Evolutionary conservation across 257 asterid genomes (phyloP), one percentile per base, ranked within the genome.

Genomic region (Jaltomata sinuosa): DNA sequence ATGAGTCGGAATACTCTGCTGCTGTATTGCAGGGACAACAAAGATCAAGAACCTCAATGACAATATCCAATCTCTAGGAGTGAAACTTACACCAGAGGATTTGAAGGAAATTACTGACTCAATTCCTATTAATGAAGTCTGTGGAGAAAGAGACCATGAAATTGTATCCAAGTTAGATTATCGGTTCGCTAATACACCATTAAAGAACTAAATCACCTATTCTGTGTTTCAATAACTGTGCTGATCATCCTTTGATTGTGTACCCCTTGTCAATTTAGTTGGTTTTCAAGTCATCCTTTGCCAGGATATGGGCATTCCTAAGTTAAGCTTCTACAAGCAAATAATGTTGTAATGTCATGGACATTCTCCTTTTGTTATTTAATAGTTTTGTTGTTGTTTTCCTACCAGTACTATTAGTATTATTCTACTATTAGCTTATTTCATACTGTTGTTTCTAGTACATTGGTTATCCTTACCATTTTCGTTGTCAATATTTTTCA

Each of bases 1-100:
- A 57, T 21, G 27, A 36, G 34, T 47, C 11, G 84, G 38, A 15
- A 38, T n/a, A 32, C 50, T 0, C 78, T 47, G 15, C 2, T 49
- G 55, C 27, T 49, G 11, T 21, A 19, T 36, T 32, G 52, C 84
- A 88, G 92, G 88, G n/a, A 90, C 93, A 40, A 89, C 94, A 11
- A 89, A 91, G 90, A 87, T 89, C 3, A 85, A 82, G 85, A 91
- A 91, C 68, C 89, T 90, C 55, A 87, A 88, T 16, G 80, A 50
- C 31, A 89, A 90, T 84, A 86, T 85, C 57, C 83, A 84, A 10
- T 88, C 91, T 8, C 9, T 89, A 79, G 87, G 61, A 12, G 65
- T 90, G 87, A 88, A 87, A 89, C 89, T 91, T 36, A 87, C 83
- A 6, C 12, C 52, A 22, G 87, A 89, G 68, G 89, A 91, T 34